Evolutionary conservation across 108 stramenopile species (phyloP), one percentile per base, ranked within the genome.

Genomic region (Cyclotella choctawhatcheeana): DNA sequence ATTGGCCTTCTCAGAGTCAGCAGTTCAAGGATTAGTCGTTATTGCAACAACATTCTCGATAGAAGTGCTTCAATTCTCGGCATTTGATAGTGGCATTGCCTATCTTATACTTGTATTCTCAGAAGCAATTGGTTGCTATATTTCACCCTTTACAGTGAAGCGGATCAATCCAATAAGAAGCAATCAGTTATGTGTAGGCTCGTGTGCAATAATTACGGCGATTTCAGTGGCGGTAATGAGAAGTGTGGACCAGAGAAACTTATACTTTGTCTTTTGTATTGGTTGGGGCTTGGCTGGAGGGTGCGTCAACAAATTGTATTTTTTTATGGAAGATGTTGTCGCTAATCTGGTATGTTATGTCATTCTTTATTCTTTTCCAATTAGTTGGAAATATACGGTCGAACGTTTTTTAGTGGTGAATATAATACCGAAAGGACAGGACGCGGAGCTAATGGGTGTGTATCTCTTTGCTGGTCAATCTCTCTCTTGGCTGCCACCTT

Each of bases 371-470:
- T n/a, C n/a, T n/a, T n/a, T n/a, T n/a, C n/a, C n/a, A n/a, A n/a
- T n/a, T 35, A 74, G 80, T 21, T 81, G 80, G 80, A 71, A 75
- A 8, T 75, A 81, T 37, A 74, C 80, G 22, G 69, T 71, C 27
- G 87, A 91, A 31, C 71, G 84, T 26, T 73, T 74, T 32, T 56
- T 90, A 30, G 71, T 76, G 44, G 73, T 78, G 13, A 84, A 79
- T 1, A 70, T 91, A 3, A 88, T 91, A 27, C 90, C 90, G 22
- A 64, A 73, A 54, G 88, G 88, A 2, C 88, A 90, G 70, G 92
- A 93, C 62, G 85, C 87, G 24, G 92, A 93, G 61, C 61, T 90
- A 16, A 89, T 88, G 86, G 92, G 92, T 26, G 37, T 81, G 16
- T 93, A 86, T 55, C 72, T 89, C 26, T 93, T 85, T 68, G 81